These are phyloP conservation scores for Coemansia sp. DNA, from an alignment of 192 early-diverging fungal genomes.

Conservation along the genomic window DNA sequence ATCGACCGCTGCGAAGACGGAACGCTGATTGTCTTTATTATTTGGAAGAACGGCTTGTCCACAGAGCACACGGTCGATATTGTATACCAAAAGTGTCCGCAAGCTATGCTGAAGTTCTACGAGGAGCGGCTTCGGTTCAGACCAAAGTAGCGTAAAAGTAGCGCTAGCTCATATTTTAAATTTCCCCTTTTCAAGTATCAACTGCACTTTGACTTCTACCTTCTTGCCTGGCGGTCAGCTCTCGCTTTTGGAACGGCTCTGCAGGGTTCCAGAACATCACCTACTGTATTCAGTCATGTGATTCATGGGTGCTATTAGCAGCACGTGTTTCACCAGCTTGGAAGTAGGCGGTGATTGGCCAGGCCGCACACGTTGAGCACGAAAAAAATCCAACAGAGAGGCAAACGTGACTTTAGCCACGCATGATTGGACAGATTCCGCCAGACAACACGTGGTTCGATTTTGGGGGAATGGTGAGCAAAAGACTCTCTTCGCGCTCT, in stretches of 20 bases:
- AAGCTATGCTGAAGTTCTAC: conserved; percentile 57
- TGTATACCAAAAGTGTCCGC: conserved; percentile 50
- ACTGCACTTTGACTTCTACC: background rate
- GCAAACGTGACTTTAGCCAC: conserved; percentile 29
- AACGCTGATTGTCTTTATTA: conserved; percentile 40
- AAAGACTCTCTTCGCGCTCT: background rate
- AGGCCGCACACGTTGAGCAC: background rate
- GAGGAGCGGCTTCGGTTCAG: conserved; percentile 58
- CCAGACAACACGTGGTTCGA: conserved; percentile 45
- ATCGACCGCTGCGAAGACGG: conserved; percentile 24
- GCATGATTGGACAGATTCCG: conserved; percentile 24
- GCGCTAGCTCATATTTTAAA: background rate
- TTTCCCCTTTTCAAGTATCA: background rate
- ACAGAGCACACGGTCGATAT: conserved; percentile 41
- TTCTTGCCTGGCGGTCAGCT: too few relatives aligned
- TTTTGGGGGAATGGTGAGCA: conserved; percentile 8
- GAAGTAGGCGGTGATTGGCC: background rate
- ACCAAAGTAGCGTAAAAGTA: conserved; percentile 12
- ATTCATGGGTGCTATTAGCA: background rate
- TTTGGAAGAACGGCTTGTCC: conserved; percentile 52
- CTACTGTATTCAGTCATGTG: conserved; percentile 8
- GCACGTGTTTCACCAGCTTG: conserved; percentile 10
- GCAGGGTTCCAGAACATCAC: too few relatives aligned
- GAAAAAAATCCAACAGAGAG: conserved; percentile 27
- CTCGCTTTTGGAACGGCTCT: too few relatives aligned